Conservation (phyloP, 192 early-diverging fungal species). For the Cetraspora pellucida region DNA sequence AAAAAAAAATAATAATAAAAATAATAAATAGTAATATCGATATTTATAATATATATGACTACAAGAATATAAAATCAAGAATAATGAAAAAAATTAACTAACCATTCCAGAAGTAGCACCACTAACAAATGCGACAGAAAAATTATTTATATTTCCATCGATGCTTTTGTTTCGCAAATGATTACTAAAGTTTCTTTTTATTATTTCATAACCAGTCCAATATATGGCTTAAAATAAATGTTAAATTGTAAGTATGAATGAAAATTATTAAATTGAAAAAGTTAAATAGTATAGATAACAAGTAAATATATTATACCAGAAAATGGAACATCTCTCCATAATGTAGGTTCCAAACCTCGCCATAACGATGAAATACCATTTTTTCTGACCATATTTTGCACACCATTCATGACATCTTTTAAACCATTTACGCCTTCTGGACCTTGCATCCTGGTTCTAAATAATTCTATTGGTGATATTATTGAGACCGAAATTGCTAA, state of each 20-base stretch:
- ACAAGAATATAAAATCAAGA: background rate
- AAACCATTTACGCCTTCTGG: constrained; percentile 63
- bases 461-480: constrained; percentile 89
- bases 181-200: constrained; percentile 49
- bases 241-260: constrained; percentile 71
- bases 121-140: constrained; percentile 73
- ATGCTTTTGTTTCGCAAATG: background rate
- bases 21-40: background rate
- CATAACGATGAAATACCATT: constrained; percentile 72
- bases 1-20: background rate
- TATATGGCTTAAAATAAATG: constrained; percentile 66
- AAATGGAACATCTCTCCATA: constrained; percentile 97
- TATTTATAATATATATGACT: background rate
- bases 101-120: constrained; percentile 88
- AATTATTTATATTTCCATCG: constrained; percentile 47
- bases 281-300: background rate
- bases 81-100: background rate
- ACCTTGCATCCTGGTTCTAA: constrained; percentile 91
- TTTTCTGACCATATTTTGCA: constrained; percentile 61
- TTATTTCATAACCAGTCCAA: constrained; percentile 89
- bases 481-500: constrained; percentile 71
- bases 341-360: constrained; percentile 84
- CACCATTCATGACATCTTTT: constrained; percentile 57
- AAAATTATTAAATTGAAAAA: constrained; percentile 75
- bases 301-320: constrained; percentile 52